Evolutionary conservation across 331 rosid species (phyloP).

Genomic region (Phaseolus coccineus): DNA sequence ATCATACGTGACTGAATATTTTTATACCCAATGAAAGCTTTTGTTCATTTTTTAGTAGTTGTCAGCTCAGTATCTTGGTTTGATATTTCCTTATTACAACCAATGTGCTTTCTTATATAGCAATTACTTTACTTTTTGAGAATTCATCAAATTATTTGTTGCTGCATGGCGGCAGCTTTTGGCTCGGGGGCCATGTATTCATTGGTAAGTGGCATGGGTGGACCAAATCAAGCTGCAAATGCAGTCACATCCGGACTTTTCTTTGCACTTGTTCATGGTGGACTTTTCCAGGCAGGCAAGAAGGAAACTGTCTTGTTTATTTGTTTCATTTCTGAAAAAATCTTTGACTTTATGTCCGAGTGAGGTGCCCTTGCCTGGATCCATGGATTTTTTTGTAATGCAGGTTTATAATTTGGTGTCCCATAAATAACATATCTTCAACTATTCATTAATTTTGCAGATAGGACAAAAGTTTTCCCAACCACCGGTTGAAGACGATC

Average conservation of each 20-base stretch:
- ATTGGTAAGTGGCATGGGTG: conserved; percentile 94
- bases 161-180: conserved; percentile 98
- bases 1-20: neutral
- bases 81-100: conserved; percentile 6
- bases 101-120: conserved; percentile 32
- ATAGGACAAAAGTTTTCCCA: conserved; percentile 85
- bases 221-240: conserved; percentile 81
- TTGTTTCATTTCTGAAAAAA: neutral
- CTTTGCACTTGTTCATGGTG: conserved; percentile 98
- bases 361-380: conserved; percentile 26
- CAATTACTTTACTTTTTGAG: conserved; percentile 4
- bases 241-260: conserved; percentile 90
- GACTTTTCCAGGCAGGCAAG: conserved; percentile 81
- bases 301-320: conserved; percentile 9
- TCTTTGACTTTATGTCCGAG: neutral
- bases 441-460: conserved; percentile 57
- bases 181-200: conserved; percentile 97
- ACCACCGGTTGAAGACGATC: conserved; percentile 75
- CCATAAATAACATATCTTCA: conserved; percentile 30
- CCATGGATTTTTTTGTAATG: conserved; percentile 29
- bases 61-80: conserved; percentile 4
- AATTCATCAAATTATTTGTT: conserved; percentile 5
- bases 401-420: conserved; percentile 32
- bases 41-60: neutral
- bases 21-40: neutral